phyloP scores from a whole-genome alignment of 75 land plant genomes.

The Cunninghamia lanceolata region DNA sequence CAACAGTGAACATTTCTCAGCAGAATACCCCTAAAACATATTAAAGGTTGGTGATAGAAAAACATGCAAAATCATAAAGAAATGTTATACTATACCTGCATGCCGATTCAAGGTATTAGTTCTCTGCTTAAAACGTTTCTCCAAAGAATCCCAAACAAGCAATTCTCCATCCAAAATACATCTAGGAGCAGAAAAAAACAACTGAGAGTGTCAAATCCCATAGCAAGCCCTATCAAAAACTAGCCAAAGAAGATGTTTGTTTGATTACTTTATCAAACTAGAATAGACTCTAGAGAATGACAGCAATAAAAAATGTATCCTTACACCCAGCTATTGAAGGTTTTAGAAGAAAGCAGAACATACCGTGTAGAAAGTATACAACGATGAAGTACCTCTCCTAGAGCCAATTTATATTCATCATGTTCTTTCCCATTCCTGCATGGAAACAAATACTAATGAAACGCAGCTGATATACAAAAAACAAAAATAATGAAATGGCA shows the following conservation, averaged over 20 bases:
- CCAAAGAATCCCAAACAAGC: conserved; percentile 28
- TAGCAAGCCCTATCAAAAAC: neutral
- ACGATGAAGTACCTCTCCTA: neutral
- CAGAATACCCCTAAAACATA: neutral
- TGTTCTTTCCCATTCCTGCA: conserved; percentile 13
- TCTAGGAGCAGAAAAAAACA: conserved; percentile 1
- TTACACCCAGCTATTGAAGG: neutral
- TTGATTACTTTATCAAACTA: neutral
- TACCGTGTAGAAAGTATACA: conserved; percentile 10
- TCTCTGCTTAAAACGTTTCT: conserved; percentile 19
- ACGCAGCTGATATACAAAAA: neutral
- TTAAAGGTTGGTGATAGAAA: neutral
- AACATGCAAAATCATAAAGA: neutral
- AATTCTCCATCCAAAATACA: conserved; percentile 39
- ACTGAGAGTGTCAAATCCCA: neutral
- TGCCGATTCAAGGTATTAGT: conserved; percentile 14
- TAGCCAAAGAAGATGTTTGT: neutral
- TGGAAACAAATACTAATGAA: neutral
- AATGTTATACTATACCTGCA: conserved; percentile 12
- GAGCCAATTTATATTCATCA: conserved; percentile 6
- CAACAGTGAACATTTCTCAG: neutral
- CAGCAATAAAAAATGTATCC: neutral
- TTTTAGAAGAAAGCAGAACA: neutral
- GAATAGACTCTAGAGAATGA: neutral
- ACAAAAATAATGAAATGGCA: neutral